Percentiles rank a stretch among this genome's conserved stretches.
These are phyloP conservation scores for Microthlaspi erraticum DNA, from an alignment of 345 rosid genomes.

Conservation along the genomic window DNA sequence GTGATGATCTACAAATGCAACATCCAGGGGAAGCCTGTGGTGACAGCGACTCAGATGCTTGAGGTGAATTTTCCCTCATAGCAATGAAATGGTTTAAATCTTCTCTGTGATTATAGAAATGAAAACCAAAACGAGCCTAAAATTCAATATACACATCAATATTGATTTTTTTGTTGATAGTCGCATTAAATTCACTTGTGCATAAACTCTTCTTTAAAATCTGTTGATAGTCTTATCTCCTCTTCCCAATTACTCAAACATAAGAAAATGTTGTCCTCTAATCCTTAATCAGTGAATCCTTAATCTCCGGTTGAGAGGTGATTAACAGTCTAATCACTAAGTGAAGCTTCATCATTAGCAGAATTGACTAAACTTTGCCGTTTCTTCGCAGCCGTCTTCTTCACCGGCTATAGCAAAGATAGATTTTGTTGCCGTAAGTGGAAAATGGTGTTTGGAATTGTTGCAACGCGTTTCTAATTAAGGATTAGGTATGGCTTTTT, in stretches of 20 bases:
- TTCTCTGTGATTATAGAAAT: slow-evolving; percentile 18
- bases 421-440: slow-evolving; percentile 30
- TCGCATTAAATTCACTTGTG: no score
- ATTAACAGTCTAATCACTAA: slow-evolving; percentile 15
- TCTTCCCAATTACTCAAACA: no score
- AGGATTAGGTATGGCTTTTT: not conserved
- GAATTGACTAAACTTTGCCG: not conserved
- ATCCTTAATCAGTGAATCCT: not conserved
- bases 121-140: slow-evolving; percentile 13
- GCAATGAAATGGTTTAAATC: no score
- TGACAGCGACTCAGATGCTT: slow-evolving; percentile 88
- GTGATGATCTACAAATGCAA: slow-evolving; percentile 99
- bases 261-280: no score
- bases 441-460: not conserved
- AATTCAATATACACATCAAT: slow-evolving; percentile 42
- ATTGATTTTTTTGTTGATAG: no score
- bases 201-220: no score
- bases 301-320: slow-evolving; percentile 11
- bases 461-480: no score
- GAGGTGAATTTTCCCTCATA: no score
- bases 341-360: slow-evolving; percentile 5
- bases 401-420: not conserved
- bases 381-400: slow-evolving; percentile 3
- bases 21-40: slow-evolving; percentile 95
- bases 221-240: no score